Conservation (phyloP, 2,329 filamentous ascomycete species). For the Fusarium sp. region DNA sequence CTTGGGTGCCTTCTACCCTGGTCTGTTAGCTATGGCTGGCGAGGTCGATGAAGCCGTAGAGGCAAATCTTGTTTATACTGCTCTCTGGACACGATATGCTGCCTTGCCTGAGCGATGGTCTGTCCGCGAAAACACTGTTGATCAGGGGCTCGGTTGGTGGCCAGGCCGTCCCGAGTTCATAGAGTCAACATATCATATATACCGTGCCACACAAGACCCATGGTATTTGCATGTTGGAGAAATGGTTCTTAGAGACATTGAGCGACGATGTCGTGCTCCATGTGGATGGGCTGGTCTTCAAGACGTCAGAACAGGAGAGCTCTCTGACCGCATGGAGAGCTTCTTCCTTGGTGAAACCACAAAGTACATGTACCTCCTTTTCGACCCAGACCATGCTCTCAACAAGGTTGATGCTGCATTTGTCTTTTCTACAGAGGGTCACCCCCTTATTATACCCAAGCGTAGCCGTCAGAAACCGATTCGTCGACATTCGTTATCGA, state of each 20-base stretch:
- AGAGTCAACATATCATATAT: conserved; percentile 96
- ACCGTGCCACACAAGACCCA: conserved; percentile 88
- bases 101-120: conserved; percentile 96
- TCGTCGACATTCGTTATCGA: conserved; percentile 3
- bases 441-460: conserved; percentile 83
- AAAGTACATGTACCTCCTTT: conserved; percentile 94
- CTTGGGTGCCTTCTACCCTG: conserved; percentile 93
- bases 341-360: conserved; percentile 97
- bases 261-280: conserved; percentile 83
- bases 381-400: conserved; percentile 83
- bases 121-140: conserved; percentile 80
- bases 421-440: conserved; percentile 96
- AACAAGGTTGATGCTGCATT: conserved; percentile 87
- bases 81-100: conserved; percentile 94
- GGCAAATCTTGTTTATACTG: conserved; percentile 88
- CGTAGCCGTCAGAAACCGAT: conserved; percentile 30
- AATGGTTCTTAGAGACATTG: conserved; percentile 91
- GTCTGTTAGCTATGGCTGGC: conserved; percentile 83
- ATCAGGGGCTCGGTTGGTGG: conserved; percentile 92
- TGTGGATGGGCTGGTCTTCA: conserved; percentile 95
- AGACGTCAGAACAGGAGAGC: conserved; percentile 82
- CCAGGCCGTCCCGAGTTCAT: conserved; percentile 95
- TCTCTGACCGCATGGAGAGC: conserved; percentile 96
- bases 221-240: conserved; percentile 97
- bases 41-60: conserved; percentile 91